Base-by-base conservation (phyloP, 164 flowering plant species). In the Cinnamomum micranthum region DNA sequence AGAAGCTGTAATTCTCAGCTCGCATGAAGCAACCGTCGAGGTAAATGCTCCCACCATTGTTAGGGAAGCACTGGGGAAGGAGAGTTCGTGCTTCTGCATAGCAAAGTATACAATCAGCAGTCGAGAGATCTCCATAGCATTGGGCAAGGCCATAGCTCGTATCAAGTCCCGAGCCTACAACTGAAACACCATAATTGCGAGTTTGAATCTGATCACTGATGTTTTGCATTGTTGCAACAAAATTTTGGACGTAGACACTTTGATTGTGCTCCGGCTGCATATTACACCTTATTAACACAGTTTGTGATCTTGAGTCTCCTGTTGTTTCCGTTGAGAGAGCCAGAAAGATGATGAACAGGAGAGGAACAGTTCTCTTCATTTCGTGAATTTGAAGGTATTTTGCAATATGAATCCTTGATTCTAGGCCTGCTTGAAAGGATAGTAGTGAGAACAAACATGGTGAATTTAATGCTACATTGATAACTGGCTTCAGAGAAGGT, bases 51-150 rank as follows among this genome's bases (percentile, higher is more conserved):
- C 79, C 79, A 15, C 79, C 79, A 19, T 72, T 77, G 25, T 12
- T 0, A 0, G 79, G 79, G 68, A 17, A 77, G 68, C 79, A 77
- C 25, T 72, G 70, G 24, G 79, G 75, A 15, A 77, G 71, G 1
- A 77, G 6, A 17, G 72, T 72, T 1, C 79, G 72, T 7, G 79
- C 75, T 64, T 77, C 50, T 17, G 75, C 75, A 22, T 77, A 77
- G 75, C 79, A 77, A 6, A 77, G 66, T 1, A 60, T 47, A 47
- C 79, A 77, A 77, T 95, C 97, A 0, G 82, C 85, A 22, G 83
- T 69, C 2, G 93, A 85, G 59, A 95, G 92, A 68, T 93, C 99
- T 0, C 97, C 93, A 31, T 93, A 95, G 77, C 99, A 95, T 71
- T 95, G 99, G 3, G 92, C 92, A 2, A 90, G 84, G 17, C 89